Evolutionary conservation across 2,329 filamentous ascomycete genomes (phyloP), one percentile per base, ranked within the genome.

Genomic region (Xylariaceae sp.): DNA sequence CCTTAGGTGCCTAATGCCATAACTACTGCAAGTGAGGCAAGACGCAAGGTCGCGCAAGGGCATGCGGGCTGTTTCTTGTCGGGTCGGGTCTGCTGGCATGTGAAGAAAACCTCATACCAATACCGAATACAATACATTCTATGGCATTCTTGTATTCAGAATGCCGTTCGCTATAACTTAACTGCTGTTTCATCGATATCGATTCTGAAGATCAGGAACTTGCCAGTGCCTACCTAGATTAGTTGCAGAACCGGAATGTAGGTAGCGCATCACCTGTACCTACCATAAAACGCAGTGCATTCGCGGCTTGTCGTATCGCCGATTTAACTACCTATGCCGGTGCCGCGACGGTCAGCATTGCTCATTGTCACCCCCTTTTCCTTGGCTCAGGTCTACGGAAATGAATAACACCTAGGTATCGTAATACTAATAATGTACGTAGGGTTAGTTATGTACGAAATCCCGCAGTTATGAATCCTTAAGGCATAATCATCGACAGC

Each of bases 31-130:
- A 26, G 26, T 26, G 26, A 26, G 26, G 26, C 26, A 26, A 55
- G 43, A 48, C 43, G 42, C 34, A 21, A 42, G 46, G 50, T 53
- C 53, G 54, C 47, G 56, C 37, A 54, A 51, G 44, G 46, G 36
- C 22, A 43, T 34, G 32, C 18, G n/a, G 34, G 39, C 45, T 22
- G n/a, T n/a, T 13, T 49, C 10, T 43, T 29, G 16, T 54, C 18
- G 30, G 45, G 39, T 47, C 40, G 26, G 26, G 26, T 26, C 26
- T 26, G 26, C 26, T 26, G 26, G 26, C 26, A 26, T 26, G 26
- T 8, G 42, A 16, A 30, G 9, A 29, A 45, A 45, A 22, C 15
- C 15, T 21, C 22, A 32, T 29, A 15, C 26, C 18, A 9, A 43
- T 43, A 34, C 37, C 16, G 26, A 8, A 26, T 8, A 26, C 26